Evolutionary conservation across 129 eudicot genomes (phyloP), one percentile per base, ranked within the genome.

Genomic region (Oenanthe sinensis): DNA sequence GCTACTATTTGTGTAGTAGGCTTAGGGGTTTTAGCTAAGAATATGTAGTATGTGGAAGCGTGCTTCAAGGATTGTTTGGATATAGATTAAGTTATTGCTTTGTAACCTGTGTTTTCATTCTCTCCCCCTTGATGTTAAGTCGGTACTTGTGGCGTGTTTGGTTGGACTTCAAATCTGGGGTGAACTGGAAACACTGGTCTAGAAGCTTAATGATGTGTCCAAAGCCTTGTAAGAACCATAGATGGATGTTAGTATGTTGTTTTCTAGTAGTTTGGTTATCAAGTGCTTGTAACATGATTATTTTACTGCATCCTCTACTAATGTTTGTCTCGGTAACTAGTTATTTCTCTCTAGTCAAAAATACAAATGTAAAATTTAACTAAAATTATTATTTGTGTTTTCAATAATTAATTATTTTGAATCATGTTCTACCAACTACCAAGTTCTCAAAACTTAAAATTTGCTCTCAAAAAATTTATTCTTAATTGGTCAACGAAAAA

Each of bases 131-230:
- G 14, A 22, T 6, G 14, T 75, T 7, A 60, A 1, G 26, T 30
- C 19, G 5, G 22, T 22, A 8, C 44, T 13, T 22, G 39, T 54
- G 71, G 79, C 65, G 20, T 49, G 78, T 49, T 48, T 58, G 48
- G 39, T 6, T 37, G 42, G 72, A 33, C 65, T 62, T 22, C 12
- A 46, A 48, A 44, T 65, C 70, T 72, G 82, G 89, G 89, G 86
- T 77, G 89, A 86, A 79, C 28, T 86, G 77, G 84, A 86, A 86
- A 83, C 86, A 83, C 52, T 9, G 70, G 78, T 54, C 15, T 60
- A 2, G 4, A 60, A 60, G 16, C 68, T 60, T 60, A 60, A n/a
- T n/a, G 33, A n/a, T 60, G 68, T n/a, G 68, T 60, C 68, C 68
- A 60, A 60, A 8, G 68, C 68, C 68, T 60, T n/a, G 68, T 60